Conservation (phyloP, 441 rosid species). For the Biscutella laevigata region DNA sequence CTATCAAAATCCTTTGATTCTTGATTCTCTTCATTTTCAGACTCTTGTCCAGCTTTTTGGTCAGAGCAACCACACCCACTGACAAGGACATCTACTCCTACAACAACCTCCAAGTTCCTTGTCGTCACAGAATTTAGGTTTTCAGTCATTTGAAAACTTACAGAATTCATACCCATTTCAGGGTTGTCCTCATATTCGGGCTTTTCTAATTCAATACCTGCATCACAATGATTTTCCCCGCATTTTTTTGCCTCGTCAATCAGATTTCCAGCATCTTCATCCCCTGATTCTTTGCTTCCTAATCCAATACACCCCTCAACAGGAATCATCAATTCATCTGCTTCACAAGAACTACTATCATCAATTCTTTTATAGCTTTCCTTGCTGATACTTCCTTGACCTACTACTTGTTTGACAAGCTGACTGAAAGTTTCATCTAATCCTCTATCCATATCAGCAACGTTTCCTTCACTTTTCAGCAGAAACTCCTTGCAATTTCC, state of each 20-base stretch:
- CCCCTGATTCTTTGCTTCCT: slow-evolving; percentile 13
- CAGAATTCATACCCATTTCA: slow-evolving; percentile 20
- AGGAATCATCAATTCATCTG: background rate
- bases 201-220: slow-evolving; percentile 12
- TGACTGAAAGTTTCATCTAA: slow-evolving; percentile 19
- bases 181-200: slow-evolving; percentile 16
- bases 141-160: background rate
- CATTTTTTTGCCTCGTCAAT: background rate
- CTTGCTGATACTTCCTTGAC: background rate
- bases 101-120: slow-evolving; percentile 4
- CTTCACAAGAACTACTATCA: background rate
- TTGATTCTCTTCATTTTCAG: slow-evolving; percentile 17
- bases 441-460: background rate
- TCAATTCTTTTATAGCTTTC: slow-evolving; percentile 4
- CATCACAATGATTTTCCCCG: background rate
- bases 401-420: slow-evolving; percentile 15
- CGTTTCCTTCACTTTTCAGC: slow-evolving; percentile 14
- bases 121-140: background rate
- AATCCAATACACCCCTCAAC: slow-evolving; percentile 7
- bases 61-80: background rate
- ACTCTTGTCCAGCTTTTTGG: background rate
- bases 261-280: background rate
- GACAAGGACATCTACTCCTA: background rate
- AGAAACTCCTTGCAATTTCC: slow-evolving; percentile 2
- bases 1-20: slow-evolving; percentile 8